Evolutionary conservation across 176 grass and related monocot species (phyloP).

Genomic region (Saccharum spontaneum): DNA sequence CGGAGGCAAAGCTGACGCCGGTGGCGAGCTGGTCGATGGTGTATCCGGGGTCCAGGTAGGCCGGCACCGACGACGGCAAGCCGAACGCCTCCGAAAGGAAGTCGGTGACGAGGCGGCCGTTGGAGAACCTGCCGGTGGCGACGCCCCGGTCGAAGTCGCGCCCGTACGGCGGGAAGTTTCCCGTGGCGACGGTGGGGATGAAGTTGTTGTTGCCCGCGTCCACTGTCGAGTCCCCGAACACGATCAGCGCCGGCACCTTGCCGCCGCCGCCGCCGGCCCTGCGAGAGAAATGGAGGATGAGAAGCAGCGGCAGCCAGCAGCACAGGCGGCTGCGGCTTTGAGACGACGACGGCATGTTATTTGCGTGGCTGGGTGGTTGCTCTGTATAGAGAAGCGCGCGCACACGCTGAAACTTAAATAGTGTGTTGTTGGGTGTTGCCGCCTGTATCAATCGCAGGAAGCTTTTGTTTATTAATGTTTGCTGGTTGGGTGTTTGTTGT

Average conservation of each 20-base stretch:
- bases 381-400: too few relatives aligned
- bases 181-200: slow-evolving; percentile 36
- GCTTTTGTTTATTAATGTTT: not conserved
- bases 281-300: not conserved
- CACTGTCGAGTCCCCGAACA: slow-evolving; percentile 69
- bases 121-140: slow-evolving; percentile 66
- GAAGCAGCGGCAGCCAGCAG: not conserved
- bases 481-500: not conserved
- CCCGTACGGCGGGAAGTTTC: slow-evolving; percentile 65
- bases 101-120: slow-evolving; percentile 65
- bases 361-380: not conserved
- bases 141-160: slow-evolving; percentile 41
- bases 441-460: not conserved
- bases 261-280: not conserved
- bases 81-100: slow-evolving; percentile 57
- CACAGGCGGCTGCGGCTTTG: not conserved
- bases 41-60: slow-evolving; percentile 50
- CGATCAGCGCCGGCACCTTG: slow-evolving; percentile 38
- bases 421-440: not conserved
- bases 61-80: slow-evolving; percentile 43
- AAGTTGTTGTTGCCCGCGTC: slow-evolving; percentile 72
- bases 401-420: not conserved
- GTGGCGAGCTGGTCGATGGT: slow-evolving; percentile 37
- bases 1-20: slow-evolving; percentile 60
- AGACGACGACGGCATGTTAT: not conserved